A percentile compares a stretch with the other conserved stretches of the same genome.
Evolutionary conservation across 129 eudicot species (phyloP).

Genomic region (Cynara cardunculus): DNA sequence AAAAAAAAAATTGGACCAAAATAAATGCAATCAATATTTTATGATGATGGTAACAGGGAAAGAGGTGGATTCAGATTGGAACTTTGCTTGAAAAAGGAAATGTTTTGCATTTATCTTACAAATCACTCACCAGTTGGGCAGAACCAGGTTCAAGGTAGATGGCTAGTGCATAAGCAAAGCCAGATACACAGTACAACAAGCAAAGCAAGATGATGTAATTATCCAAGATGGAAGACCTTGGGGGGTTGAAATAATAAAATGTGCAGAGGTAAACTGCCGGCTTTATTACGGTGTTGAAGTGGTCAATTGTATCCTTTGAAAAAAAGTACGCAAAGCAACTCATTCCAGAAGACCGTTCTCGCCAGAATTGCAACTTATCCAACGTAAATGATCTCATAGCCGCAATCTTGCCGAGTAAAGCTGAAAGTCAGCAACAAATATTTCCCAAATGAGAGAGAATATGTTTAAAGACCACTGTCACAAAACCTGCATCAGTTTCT

Average conservation of each 20-base stretch:
- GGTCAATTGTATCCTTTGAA: constrained; percentile 90
- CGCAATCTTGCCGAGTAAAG: constrained; percentile 79
- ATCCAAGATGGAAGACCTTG: constrained; percentile 73
- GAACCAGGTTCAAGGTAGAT: constrained; percentile 87
- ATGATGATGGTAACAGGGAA: background rate
- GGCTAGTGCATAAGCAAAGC: constrained; percentile 87
- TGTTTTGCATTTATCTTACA: background rate
- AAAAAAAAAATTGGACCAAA: background rate
- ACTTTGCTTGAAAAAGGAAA: background rate
- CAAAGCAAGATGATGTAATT: constrained; percentile 75
- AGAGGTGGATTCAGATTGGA: background rate
- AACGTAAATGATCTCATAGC: constrained; percentile 88
- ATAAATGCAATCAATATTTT: background rate
- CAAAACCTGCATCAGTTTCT: constrained; percentile 2
- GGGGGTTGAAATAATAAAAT: constrained; percentile 94
- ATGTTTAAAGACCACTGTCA: background rate
- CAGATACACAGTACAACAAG: constrained; percentile 89
- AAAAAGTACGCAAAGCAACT: constrained; percentile 93
- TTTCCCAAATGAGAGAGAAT: constrained; percentile 7
- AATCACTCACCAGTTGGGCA: constrained; percentile 73
- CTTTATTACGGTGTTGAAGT: constrained; percentile 72
- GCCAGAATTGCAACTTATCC: constrained; percentile 90
- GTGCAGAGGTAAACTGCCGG: constrained; percentile 91
- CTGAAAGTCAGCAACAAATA: constrained; percentile 45
- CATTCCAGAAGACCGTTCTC: constrained; percentile 96